A percentile compares a stretch with the other conserved stretches of the same genome.
Conservation (phyloP, 495 filamentous ascomycete genomes). For the Annulohypoxylon nitens region DNA sequence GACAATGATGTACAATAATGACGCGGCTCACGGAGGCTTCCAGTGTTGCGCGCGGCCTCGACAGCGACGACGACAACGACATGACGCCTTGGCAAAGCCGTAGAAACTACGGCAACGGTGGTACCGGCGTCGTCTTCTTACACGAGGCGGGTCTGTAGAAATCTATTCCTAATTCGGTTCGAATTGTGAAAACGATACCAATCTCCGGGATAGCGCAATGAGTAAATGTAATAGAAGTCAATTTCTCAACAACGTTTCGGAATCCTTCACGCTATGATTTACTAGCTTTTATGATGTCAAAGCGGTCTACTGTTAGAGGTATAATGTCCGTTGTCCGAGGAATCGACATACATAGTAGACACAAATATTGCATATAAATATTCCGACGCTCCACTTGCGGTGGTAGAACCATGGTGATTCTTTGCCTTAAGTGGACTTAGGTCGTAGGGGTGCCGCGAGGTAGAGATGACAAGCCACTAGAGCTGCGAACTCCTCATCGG, state of each 20-base stretch:
- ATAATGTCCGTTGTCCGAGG: conserved; percentile 35
- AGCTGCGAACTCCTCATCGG: conserved; percentile 44
- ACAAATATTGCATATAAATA: conserved; percentile 39
- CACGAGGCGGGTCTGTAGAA: neutral
- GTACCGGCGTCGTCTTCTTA: conserved; percentile 14
- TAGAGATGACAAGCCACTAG: conserved; percentile 28
- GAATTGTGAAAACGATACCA: conserved; percentile 10
- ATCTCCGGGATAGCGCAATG: conserved; percentile 1
- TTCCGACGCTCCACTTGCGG: conserved; percentile 36
- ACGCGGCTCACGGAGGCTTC: conserved; percentile 54
- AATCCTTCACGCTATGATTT: conserved; percentile 27
- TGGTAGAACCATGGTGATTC: conserved; percentile 27
- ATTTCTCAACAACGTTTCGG: conserved; percentile 25
- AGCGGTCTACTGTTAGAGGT: conserved; percentile 37
- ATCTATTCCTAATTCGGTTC: conserved; percentile 1
- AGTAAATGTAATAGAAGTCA: conserved; percentile 7
- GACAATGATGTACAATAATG: conserved; percentile 46
- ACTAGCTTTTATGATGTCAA: conserved; percentile 34
- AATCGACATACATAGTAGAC: conserved; percentile 15
- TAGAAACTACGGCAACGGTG: conserved; percentile 24
- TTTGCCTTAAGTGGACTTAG: conserved; percentile 37
- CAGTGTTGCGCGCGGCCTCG: conserved; percentile 55
- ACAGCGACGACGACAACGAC: conserved; percentile 42
- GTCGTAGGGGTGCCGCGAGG: conserved; percentile 20
- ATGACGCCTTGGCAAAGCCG: conserved; percentile 37